Percentiles rank a stretch among this genome's conserved stretches.
These are phyloP conservation scores for Gremmenia infestans DNA, from an alignment of 2,329 filamentous ascomycete genomes.

Conservation along the genomic window DNA sequence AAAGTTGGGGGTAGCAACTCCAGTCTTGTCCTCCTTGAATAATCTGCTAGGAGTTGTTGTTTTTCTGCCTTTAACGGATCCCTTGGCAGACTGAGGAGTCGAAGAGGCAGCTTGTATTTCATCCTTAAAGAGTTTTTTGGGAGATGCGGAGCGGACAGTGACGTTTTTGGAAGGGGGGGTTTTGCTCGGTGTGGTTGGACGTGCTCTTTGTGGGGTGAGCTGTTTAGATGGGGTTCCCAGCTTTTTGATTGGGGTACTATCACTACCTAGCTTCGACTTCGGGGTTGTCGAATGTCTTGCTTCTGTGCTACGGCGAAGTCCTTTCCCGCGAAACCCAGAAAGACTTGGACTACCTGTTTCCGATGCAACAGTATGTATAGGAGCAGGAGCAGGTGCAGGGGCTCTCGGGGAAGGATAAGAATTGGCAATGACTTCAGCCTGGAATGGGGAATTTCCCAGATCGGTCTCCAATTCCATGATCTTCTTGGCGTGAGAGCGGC, in stretches of 20 bases:
- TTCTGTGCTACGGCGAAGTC: slow-evolving; percentile 44
- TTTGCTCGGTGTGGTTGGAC: slow-evolving; percentile 44
- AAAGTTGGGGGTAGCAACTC: slow-evolving; percentile 56
- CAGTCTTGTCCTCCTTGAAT: slow-evolving; percentile 51
- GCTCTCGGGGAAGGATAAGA: slow-evolving; percentile 33
- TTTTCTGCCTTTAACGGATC: slow-evolving; percentile 33
- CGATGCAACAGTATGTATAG: slow-evolving; percentile 35
- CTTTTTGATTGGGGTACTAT: slow-evolving; percentile 30
- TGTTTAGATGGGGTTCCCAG: slow-evolving; percentile 35
- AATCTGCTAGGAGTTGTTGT: slow-evolving; percentile 37
- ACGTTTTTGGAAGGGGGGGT: slow-evolving; percentile 45
- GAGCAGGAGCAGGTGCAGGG: slow-evolving; percentile 12
- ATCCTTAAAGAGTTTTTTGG: slow-evolving; percentile 40
- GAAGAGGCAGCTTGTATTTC: slow-evolving; percentile 34
- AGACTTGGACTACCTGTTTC: slow-evolving; percentile 51
- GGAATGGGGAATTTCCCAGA: slow-evolving; percentile 41
- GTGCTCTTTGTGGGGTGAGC: slow-evolving; percentile 39
- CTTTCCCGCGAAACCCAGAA: slow-evolving; percentile 47
- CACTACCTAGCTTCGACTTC: slow-evolving; percentile 19
- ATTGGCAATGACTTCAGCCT: slow-evolving; percentile 27
- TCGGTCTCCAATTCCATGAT: slow-evolving; percentile 56
- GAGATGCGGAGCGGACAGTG: slow-evolving; percentile 42
- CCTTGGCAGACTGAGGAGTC: slow-evolving; percentile 30
- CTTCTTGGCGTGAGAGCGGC: slow-evolving; percentile 46
- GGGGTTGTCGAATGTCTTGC: slow-evolving; percentile 40